A percentile compares a stretch with the other conserved stretches of the same genome.
Conservation (phyloP, 805 yeast species). For the Cyberlindnera lachancei region DNA sequence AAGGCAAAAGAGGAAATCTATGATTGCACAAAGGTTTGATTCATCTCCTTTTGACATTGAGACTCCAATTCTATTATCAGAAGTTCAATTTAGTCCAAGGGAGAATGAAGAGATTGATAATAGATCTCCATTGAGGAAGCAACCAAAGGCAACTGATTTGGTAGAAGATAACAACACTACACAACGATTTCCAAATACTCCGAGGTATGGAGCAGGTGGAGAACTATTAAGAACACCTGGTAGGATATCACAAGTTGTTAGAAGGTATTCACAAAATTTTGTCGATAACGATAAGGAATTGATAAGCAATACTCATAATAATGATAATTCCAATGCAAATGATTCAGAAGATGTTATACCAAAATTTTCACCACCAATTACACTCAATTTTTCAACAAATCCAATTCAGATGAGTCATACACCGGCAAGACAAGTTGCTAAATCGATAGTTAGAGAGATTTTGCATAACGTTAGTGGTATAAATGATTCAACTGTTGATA, state of each 20-base stretch:
- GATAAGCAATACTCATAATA: not conserved
- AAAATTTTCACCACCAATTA: slow-evolving; percentile 20
- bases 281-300: no score
- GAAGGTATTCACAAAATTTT: slow-evolving; percentile 11
- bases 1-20: slow-evolving; percentile 21
- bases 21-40: slow-evolving; percentile 20
- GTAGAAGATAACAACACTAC: no score
- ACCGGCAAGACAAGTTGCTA: slow-evolving; percentile 20
- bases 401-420: slow-evolving; percentile 5
- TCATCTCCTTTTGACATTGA: slow-evolving; percentile 24
- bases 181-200: slow-evolving; percentile 41
- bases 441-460: slow-evolving; percentile 18
- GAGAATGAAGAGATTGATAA: slow-evolving; percentile 4
- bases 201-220: slow-evolving; percentile 36
- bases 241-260: slow-evolving; percentile 12
- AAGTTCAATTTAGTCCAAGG: slow-evolving; percentile 19
- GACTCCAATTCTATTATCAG: slow-evolving; percentile 22
- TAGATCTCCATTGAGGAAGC: slow-evolving; percentile 12
- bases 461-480: slow-evolving; percentile 21
- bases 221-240: slow-evolving; percentile 24
- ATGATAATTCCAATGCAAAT: slow-evolving; percentile 8
- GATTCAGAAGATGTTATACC: slow-evolving; percentile 19
- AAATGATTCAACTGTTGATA: slow-evolving; percentile 14
- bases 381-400: slow-evolving; percentile 16
- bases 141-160: slow-evolving; percentile 6